Base-by-base conservation (phyloP, 345 rosid genomes). In the Lepidium sativum region DNA sequence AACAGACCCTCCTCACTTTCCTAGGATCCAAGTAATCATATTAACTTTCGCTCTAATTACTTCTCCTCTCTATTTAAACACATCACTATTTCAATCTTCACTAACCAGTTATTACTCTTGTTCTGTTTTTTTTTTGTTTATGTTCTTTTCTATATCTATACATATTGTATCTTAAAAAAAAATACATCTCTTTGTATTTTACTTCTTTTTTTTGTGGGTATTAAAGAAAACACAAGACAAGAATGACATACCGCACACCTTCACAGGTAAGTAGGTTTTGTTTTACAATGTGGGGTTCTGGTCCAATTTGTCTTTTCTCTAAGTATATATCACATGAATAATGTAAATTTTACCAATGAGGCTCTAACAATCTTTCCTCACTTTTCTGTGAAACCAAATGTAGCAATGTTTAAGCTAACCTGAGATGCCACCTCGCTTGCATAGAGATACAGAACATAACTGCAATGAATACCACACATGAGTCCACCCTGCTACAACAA, bases 391-490 rank as follows among this genome's bases (percentile, higher is more conserved):
- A 33, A 44, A 15, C 12, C n/a, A 44, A 21, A 66, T 20, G 9
- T 42, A 41, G 9, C 42, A 41, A 42, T 29, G 51, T 29, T 58
- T 21, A 2, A 9, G 74, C 97, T 74, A 69, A 92, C 99, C 99
- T 94, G 99, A 73, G 71, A 70, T 45, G 79, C 34, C 72, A 94
- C 86, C 87, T 94, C 99, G 14, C 97, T 90, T 51, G 70, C 33
- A 77, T 86, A 94, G 48, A 86, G 72, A 78, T 82, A 82, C 55
- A 88, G 79, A 10, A 79, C 63, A 71, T 83, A 79, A 61, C 99
- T 94, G 95, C 86, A 73, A 69, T 21, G 60, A 68, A 60, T 62
- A 66, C 23, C 35, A 72, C 70, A 16, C 56, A 54, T 79, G 58
- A 84, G 79, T 72, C 53, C 9, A 18, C 50, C 40, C 41, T 53